Base-by-base conservation (phyloP, 192 early-diverging fungal genomes). In the Backusella australiensis region DNA sequence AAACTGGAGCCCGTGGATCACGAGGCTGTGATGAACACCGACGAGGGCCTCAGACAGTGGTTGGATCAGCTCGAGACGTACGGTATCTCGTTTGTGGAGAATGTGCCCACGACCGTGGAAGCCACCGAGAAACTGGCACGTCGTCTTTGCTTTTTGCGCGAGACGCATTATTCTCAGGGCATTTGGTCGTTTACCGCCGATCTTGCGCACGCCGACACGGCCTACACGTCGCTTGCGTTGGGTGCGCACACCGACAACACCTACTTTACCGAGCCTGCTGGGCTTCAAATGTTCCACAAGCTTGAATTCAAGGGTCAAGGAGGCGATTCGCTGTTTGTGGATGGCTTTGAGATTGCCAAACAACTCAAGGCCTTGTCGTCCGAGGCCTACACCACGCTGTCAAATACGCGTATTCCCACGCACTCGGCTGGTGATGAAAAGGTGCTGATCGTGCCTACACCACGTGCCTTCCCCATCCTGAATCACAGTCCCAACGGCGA, bases 231-330 rank as follows among this genome's bases (percentile, higher is more conserved):
- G 53, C 56, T 95, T 9, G 89, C 88, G 0, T 83, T 96, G 4
- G 89, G 88, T 41, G 93, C 91, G 21, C 94, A 96, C 73, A 96
- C 93, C 0, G 94, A 96, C 80, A 94, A 89, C 11, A 95, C 93
- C 1, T 96, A 96, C 77, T 96, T 96, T 74, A 94, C 94, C 0
- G 94, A 96, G 72, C 94, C 94, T 7, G 82, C 87, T 12, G 93
- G 94, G 1, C 80, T 96, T 17, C 94, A 96, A 80, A 87, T 95
- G 81, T 94, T 94, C 77, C 94, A 96, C 75, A 77, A 93, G 38
- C 76, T 94, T 11, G 88, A 91, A 76, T 90, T 90, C 72, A 71
- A 86, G 0, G 93, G 93, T 9, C 79, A 78, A 29, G 94, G 94
- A 21, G 94, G 94, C 12, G 84, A 91, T 36, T 93, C 92, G 14